phyloP scores from a whole-genome alignment of 1,139 yeast species.

The Protomyces pachydermus region DNA sequence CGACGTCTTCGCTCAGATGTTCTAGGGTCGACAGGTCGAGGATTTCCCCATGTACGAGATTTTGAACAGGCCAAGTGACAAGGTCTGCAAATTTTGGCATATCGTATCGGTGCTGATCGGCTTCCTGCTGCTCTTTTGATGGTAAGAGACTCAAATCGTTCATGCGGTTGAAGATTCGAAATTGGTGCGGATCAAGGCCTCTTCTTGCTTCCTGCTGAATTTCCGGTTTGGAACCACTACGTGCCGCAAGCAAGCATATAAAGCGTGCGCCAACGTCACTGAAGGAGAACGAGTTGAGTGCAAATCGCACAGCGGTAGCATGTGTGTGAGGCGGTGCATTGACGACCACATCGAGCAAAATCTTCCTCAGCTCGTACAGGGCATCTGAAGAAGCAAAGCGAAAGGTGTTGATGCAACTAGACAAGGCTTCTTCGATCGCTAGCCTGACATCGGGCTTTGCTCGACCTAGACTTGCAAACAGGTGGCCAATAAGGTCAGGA shows the following conservation, averaged over 20 bases:
- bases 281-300: conserved; percentile 64
- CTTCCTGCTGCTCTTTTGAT: conserved; percentile 3
- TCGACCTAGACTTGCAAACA: conserved; percentile 65
- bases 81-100: background rate
- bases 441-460: conserved; percentile 61
- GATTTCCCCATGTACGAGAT: background rate
- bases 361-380: conserved; percentile 45
- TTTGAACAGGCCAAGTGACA: background rate
- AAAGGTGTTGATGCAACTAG: conserved; percentile 54
- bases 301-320: conserved; percentile 61
- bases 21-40: background rate
- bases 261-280: conserved; percentile 63
- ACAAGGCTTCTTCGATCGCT: conserved; percentile 67
- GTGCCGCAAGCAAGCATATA: conserved; percentile 62
- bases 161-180: conserved; percentile 36
- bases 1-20: background rate
- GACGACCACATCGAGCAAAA: conserved; percentile 45
- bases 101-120: background rate
- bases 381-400: conserved; percentile 43
- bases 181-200: conserved; percentile 79
- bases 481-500: conserved; percentile 54
- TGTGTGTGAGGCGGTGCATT: conserved; percentile 31
- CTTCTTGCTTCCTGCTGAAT: conserved; percentile 73
- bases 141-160: conserved; percentile 6
- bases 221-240: conserved; percentile 57